Conservation (phyloP, 495 filamentous ascomycete genomes). For the Rhypophila decipiens region DNA sequence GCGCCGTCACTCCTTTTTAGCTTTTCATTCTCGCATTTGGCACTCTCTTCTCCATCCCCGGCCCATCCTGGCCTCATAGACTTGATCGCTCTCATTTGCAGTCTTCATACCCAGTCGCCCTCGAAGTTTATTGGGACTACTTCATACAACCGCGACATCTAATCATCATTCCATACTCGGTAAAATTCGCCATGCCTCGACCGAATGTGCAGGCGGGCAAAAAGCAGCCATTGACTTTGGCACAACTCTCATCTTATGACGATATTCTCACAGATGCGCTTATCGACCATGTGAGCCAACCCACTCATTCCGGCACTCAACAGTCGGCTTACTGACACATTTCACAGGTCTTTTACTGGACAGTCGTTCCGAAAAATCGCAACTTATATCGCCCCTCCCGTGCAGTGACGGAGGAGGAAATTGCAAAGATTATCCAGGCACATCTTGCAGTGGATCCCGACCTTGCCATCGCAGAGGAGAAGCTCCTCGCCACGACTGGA, state of each 20-base stretch:
- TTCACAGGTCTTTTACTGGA: slow-evolving; percentile 85
- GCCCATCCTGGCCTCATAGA: too few species aligned
- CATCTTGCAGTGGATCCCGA: slow-evolving; percentile 72
- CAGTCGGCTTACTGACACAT: background rate
- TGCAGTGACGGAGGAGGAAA: slow-evolving; percentile 72
- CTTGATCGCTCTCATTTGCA: too few species aligned
- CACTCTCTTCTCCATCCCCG: background rate
- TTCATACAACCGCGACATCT: background rate
- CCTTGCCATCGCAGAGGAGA: slow-evolving; percentile 56
- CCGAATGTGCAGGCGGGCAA: slow-evolving; percentile 22
- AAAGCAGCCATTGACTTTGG: slow-evolving; percentile 71
- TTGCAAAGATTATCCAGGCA: slow-evolving; percentile 70
- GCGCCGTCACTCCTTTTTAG: slow-evolving; percentile 8
- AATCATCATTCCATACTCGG: background rate
- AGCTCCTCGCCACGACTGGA: slow-evolving; percentile 66
- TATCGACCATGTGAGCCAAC: slow-evolving; percentile 75
- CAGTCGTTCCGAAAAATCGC: slow-evolving; percentile 88
- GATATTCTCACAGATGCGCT: slow-evolving; percentile 95
- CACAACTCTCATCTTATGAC: slow-evolving; percentile 86
- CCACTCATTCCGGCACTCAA: background rate
- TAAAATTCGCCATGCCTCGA: slow-evolving; percentile 17
- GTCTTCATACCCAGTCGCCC: background rate
- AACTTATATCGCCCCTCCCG: slow-evolving; percentile 78
- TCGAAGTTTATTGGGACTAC: background rate
- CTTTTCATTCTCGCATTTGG: background rate